Conservation (phyloP, 441 rosid species). For the Syzygium malaccense region DNA sequence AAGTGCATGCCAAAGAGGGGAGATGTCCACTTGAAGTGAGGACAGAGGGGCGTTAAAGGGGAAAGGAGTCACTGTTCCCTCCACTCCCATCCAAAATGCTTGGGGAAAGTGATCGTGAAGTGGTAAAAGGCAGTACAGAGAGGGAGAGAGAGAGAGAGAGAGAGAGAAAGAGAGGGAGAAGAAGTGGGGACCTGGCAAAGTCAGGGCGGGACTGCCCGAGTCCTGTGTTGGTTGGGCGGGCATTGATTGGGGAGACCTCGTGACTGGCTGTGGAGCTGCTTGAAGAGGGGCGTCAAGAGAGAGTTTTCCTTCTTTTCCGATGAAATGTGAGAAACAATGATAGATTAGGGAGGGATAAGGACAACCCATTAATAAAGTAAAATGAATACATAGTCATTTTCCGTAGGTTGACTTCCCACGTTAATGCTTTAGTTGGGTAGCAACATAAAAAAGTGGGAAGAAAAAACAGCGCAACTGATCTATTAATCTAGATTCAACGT, state of each 20-base stretch:
- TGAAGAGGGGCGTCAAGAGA: background rate
- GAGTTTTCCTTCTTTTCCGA: background rate
- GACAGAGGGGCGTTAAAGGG: background rate
- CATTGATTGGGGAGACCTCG: background rate
- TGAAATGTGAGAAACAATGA: background rate
- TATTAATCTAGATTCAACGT: no score
- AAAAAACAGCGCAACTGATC: fast-evolving
- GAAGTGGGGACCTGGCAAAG: background rate
- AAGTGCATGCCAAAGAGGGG: background rate
- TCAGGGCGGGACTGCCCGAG: background rate
- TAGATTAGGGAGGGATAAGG: background rate
- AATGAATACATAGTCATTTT: background rate
- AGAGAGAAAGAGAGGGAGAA: no score
- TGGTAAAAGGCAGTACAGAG: background rate
- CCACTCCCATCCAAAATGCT: background rate
- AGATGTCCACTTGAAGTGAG: background rate
- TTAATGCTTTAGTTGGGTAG: background rate
- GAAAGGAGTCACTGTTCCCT: background rate
- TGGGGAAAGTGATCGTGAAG: background rate
- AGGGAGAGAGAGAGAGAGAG: background rate
- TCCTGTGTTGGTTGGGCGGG: background rate
- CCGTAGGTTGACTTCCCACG: background rate
- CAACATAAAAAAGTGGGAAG: background rate
- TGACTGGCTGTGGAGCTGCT: no score
- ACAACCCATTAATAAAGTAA: background rate